phyloP scores from a whole-genome alignment of 139 green algal genomes.

The Haematococcus lacustris region DNA sequence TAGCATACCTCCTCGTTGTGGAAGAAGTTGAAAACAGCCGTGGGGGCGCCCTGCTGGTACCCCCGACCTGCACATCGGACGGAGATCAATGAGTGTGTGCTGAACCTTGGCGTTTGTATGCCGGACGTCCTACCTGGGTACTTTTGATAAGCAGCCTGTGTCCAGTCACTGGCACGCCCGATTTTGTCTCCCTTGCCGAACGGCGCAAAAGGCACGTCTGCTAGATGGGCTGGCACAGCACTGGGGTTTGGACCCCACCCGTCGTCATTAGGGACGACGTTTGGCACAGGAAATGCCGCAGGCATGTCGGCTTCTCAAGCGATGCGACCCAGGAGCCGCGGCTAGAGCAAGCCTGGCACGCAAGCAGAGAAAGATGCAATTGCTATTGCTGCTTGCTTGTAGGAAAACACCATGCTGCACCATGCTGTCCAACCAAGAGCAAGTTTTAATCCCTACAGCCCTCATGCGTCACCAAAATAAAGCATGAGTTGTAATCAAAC shows the following conservation, averaged over 20 bases:
- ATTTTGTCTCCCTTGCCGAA: conserved; percentile 91
- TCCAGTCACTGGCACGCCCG: conserved; percentile 68
- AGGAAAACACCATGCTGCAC: too few relatives aligned
- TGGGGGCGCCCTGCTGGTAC: conserved; percentile 23
- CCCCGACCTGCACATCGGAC: conserved; percentile 15
- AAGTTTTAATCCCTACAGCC: too few relatives aligned
- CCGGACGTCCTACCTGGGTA: conserved; percentile 29
- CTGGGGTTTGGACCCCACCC: neutral
- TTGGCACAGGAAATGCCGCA: neutral
- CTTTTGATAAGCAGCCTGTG: conserved; percentile 38
- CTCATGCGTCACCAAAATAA: too few relatives aligned
- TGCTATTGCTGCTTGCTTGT: too few relatives aligned
- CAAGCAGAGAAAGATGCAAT: too few relatives aligned
- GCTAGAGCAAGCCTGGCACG: too few relatives aligned
- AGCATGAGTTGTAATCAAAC: too few relatives aligned
- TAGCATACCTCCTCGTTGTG: conserved; percentile 78
- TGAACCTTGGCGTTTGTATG: neutral
- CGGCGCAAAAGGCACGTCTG: conserved; percentile 90
- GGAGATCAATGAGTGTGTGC: neutral
- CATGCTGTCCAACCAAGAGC: too few relatives aligned
- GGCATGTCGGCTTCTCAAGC: too few relatives aligned
- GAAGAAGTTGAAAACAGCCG: conserved; percentile 92
- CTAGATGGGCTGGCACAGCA: conserved; percentile 69
- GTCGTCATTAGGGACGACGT: neutral
- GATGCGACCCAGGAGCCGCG: too few relatives aligned